Percentiles rank a stretch among this genome's conserved stretches.
phyloP scores from a whole-genome alignment of 2,329 filamentous ascomycete genomes.

The Phialocephala sp. region DNA sequence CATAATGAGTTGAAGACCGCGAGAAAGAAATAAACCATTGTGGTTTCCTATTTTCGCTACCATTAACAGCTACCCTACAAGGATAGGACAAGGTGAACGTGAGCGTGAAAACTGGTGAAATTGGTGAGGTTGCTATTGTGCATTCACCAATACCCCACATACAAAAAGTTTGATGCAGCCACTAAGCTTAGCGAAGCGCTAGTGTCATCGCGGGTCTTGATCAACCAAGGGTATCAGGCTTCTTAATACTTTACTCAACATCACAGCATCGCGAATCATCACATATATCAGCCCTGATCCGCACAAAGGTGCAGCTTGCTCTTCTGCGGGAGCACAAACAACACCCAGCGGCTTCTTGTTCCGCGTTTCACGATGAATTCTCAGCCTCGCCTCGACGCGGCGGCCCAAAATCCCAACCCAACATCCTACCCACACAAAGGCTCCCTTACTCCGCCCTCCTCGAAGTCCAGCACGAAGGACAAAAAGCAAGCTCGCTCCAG shows the following conservation, averaged over 20 bases:
- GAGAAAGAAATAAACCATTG: too few species aligned
- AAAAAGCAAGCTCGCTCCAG: neutral
- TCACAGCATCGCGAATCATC: neutral
- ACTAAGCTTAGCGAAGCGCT: neutral
- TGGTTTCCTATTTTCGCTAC: too few species aligned
- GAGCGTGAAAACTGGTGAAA: neutral
- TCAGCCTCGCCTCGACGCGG: neutral
- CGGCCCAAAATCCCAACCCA: neutral
- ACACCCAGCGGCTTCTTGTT: neutral
- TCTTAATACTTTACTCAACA: neutral
- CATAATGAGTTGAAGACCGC: too few species aligned
- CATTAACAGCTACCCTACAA: too few species aligned
- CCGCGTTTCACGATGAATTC: neutral
- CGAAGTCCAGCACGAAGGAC: constrained; percentile 3
- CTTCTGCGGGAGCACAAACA: neutral
- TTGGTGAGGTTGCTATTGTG: neutral
- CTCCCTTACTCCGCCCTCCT: neutral
- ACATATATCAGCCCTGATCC: neutral
- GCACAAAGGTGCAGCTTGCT: neutral
- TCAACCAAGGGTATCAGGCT: neutral
- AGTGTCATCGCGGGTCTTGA: neutral
- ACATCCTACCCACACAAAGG: neutral
- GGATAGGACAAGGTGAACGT: too few species aligned
- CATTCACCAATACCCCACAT: neutral
- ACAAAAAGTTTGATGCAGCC: neutral